phyloP scores from a whole-genome alignment of 129 eudicot genomes.

The Heracleum sosnowskyi region DNA sequence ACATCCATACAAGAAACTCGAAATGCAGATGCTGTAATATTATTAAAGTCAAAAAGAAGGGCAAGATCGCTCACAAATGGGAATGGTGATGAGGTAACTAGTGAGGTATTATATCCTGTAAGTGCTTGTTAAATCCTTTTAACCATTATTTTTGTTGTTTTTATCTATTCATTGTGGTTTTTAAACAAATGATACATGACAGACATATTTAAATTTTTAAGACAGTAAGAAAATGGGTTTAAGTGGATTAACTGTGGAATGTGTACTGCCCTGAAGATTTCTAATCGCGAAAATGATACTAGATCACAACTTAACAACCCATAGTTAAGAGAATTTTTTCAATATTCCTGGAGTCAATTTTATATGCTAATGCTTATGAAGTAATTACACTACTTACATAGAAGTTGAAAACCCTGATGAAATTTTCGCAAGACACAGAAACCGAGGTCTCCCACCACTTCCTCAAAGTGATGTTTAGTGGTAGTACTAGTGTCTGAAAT shows the following conservation, averaged over 20 bases:
- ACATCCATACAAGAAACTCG: constrained; percentile 65
- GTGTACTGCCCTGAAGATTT: background rate
- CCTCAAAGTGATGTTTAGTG: background rate
- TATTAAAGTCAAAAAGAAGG: constrained; percentile 39
- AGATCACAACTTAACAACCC: background rate
- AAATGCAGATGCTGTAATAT: constrained; percentile 39
- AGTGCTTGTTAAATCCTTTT: background rate
- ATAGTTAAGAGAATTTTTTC: background rate
- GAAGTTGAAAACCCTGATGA: background rate
- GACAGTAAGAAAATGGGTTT: background rate
- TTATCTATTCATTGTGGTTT: background rate
- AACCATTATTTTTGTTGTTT: background rate
- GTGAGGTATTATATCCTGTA: background rate
- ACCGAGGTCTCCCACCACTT: background rate
- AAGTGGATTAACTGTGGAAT: background rate
- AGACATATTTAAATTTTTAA: background rate
- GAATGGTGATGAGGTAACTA: constrained; percentile 57
- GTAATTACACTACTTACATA: background rate
- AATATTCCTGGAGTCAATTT: background rate
- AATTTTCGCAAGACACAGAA: background rate
- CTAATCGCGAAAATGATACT: background rate
- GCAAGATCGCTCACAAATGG: constrained; percentile 39
- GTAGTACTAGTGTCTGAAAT: background rate
- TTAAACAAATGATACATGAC: background rate
- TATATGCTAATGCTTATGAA: background rate